Evolutionary conservation across 768 basidiomycete species (phyloP), one percentile per base, ranked within the genome.

Genomic region (Trametes cubensis): DNA sequence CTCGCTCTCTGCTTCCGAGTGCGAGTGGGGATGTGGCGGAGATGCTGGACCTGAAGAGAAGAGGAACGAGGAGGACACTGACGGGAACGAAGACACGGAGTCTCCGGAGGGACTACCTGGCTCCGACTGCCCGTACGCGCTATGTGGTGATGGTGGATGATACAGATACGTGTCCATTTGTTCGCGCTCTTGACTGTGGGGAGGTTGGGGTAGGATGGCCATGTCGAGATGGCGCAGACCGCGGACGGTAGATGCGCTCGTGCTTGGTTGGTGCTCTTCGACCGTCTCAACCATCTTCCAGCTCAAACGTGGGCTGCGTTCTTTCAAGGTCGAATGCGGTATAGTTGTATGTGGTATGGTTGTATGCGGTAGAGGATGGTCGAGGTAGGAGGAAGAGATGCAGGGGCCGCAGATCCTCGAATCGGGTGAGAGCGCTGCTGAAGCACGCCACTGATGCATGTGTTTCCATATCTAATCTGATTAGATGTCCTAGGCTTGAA

Each of bases 41-140:
- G 86, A 88, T 0, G 83, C 84, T 14, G 86, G 86, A 0, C 83
- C 85, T 11, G 88, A 90, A 34, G 87, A 89, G 76, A 89, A 90
- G 76, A 90, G 88, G 79, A 89, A 89, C 0, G 87, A 88, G 1
- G 87, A 89, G 18, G 85, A 82, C 14, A 89, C 84, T 1, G 87
- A 89, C 1, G 89, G 89, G 3, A 90, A 77, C 6, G 89, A 90
- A 1, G 89, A 90, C 42, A 85, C 75, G 1, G 86, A 87, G 52
- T 79, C 85, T 10, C 83, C 79, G 44, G 83, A 79, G 0, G 75
- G 88, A 68, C 87, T 88, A 68, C 83, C 81, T 44, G 86, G 83
- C 13, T 84, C 82, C 8, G 87, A 87, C 18, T 83, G 83, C 34
- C 34, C 34, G 45, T 81, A 72, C 2, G 77, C 73, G 62, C 80